Evolutionary conservation across 2,329 filamentous ascomycete genomes (phyloP).

Genomic region (Furcasterigmium furcatum): DNA sequence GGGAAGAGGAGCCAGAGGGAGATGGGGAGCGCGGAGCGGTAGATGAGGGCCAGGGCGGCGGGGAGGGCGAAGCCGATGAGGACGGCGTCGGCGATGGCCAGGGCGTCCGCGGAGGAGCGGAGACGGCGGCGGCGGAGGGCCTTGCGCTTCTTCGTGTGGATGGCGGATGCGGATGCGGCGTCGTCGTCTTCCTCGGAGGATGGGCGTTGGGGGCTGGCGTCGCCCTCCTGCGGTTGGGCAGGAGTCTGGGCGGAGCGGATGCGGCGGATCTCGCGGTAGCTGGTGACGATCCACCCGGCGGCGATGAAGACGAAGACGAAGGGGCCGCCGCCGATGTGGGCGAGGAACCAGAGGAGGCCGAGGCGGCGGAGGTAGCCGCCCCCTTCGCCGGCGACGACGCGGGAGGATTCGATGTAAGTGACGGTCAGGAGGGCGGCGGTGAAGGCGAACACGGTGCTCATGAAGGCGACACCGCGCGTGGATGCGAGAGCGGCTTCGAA

Average conservation of each 20-base stretch:
- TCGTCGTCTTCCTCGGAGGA: background rate
- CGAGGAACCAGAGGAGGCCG: slow-evolving; percentile 31
- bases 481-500: slow-evolving; percentile 40
- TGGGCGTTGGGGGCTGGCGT: background rate
- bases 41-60: slow-evolving; percentile 41
- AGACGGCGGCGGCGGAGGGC: slow-evolving; percentile 28
- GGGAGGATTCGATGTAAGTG: slow-evolving; percentile 45
- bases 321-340: slow-evolving; percentile 23
- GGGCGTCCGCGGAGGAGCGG: slow-evolving; percentile 44
- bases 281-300: background rate
- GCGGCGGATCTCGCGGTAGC: background rate
- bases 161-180: slow-evolving; percentile 1
- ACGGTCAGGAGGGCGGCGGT: slow-evolving; percentile 45
- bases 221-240: too few species aligned
- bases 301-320: slow-evolving; percentile 45
- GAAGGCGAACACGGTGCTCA: slow-evolving; percentile 39
- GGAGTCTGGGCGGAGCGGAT: background rate
- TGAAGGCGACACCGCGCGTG: slow-evolving; percentile 32
- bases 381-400: slow-evolving; percentile 19
- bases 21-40: slow-evolving; percentile 31
- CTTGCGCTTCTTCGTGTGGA: slow-evolving; percentile 15
- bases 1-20: slow-evolving; percentile 51
- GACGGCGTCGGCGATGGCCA: slow-evolving; percentile 51
- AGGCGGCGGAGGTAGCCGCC: slow-evolving; percentile 11
- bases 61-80: slow-evolving; percentile 44